Conservation (phyloP, 306 rosid species). For the Ormosia semicastrata region DNA sequence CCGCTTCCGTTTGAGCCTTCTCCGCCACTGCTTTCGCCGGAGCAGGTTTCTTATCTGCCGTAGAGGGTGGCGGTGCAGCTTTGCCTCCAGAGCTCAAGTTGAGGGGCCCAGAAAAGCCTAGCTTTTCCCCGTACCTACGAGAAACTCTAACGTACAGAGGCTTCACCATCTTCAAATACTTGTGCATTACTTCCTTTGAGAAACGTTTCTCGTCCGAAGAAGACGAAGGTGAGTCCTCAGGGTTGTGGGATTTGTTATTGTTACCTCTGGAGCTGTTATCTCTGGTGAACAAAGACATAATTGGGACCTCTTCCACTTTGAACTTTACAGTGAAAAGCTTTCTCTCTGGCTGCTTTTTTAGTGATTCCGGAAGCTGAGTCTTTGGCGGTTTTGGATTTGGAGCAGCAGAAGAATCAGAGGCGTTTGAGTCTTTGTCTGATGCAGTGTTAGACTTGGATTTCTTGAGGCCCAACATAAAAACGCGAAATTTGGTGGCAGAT, state of each 20-base stretch:
- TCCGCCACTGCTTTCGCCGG: conserved; percentile 15
- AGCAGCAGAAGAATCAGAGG: conserved; percentile 16
- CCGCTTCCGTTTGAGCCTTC: conserved; percentile 20
- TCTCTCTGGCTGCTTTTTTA: conserved; percentile 21
- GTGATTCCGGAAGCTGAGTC: neutral
- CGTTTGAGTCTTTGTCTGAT: conserved; percentile 40
- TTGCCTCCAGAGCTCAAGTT: conserved; percentile 25
- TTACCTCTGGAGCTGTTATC: conserved; percentile 64
- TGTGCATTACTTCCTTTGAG: conserved; percentile 81
- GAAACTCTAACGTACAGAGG: conserved; percentile 87
- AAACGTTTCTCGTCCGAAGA: conserved; percentile 69
- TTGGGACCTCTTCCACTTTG: conserved; percentile 85
- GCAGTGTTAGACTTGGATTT: conserved; percentile 48
- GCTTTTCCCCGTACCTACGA: conserved; percentile 66
- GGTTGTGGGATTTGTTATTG: conserved; percentile 4
- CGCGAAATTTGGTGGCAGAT: conserved; percentile 85
- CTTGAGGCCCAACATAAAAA: conserved; percentile 76
- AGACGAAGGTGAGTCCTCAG: conserved; percentile 36
- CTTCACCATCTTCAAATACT: conserved; percentile 82
- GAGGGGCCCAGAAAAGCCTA: conserved; percentile 56
- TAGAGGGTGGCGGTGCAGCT: neutral
- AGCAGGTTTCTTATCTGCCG: neutral
- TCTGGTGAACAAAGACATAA: conserved; percentile 75
- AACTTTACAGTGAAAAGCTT: conserved; percentile 71
- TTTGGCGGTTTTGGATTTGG: conserved; percentile 19